Conservation (phyloP, 1,284 basidiomycete genomes). For the Somion occarium region DNA sequence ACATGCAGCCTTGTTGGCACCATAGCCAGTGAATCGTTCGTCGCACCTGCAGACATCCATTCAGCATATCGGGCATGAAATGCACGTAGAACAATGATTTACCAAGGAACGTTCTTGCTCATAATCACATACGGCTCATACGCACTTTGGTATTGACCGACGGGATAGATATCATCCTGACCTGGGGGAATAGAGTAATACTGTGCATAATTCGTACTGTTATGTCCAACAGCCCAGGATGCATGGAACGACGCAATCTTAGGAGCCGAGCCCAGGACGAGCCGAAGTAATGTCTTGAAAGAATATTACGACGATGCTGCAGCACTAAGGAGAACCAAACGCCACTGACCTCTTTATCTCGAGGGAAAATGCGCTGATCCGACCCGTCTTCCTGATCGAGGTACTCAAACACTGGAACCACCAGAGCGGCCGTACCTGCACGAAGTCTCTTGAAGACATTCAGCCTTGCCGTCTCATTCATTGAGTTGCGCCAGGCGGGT, state of each 20-base stretch:
- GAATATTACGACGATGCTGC: not conserved
- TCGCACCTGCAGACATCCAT: slow-evolving; percentile 56
- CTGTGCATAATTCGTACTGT: slow-evolving; percentile 68
- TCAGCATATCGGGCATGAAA: too few species aligned
- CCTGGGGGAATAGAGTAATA: slow-evolving; percentile 52
- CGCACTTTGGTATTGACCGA: slow-evolving; percentile 68
- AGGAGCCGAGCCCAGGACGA: not conserved
- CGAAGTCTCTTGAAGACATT: slow-evolving; percentile 19
- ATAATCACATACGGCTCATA: slow-evolving; percentile 86
- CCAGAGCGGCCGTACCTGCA: slow-evolving; percentile 57
- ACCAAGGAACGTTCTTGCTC: slow-evolving; percentile 73
- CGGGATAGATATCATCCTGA: slow-evolving; percentile 68
- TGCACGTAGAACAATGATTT: too few species aligned
- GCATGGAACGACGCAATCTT: slow-evolving; percentile 36
- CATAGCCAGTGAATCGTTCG: slow-evolving; percentile 86
- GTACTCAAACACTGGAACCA: slow-evolving; percentile 79
- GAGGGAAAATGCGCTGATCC: slow-evolving; percentile 54
- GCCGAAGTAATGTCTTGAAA: not conserved
- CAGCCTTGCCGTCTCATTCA: slow-evolving; percentile 43
- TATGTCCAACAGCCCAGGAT: slow-evolving; percentile 74
- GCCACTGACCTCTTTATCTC: slow-evolving; percentile 56
- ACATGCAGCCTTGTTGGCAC: slow-evolving; percentile 67
- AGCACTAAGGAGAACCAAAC: too few species aligned
- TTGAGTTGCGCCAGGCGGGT: not conserved
- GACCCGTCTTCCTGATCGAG: slow-evolving; percentile 54